Conservation (phyloP, 192 early-diverging fungal species). For the Dissophora ornata region DNA sequence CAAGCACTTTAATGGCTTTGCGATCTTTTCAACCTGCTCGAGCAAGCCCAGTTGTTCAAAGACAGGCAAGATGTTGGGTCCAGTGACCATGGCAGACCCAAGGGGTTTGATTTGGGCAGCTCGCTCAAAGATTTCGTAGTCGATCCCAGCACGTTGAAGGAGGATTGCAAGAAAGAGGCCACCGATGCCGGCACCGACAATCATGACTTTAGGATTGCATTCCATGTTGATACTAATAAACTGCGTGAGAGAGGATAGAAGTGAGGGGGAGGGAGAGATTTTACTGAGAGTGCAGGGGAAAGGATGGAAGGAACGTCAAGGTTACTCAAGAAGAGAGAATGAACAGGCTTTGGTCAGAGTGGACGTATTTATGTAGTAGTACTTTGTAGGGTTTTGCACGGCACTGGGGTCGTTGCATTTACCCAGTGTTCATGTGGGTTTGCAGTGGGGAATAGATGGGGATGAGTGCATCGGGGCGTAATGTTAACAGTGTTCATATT, state of each 20-base stretch:
- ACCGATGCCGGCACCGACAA: slow-evolving; percentile 35
- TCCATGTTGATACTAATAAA: slow-evolving; percentile 11
- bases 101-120: slow-evolving; percentile 15
- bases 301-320: no score
- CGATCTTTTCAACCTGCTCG: slow-evolving; percentile 27
- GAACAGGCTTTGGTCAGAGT: no score
- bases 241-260: neutral
- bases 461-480: no score
- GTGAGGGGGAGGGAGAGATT: no score
- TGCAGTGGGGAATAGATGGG: no score
- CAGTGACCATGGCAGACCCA: slow-evolving; percentile 34
- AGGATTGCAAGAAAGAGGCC: slow-evolving; percentile 28
- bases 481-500: no score
- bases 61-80: slow-evolving; percentile 32
- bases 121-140: slow-evolving; percentile 39
- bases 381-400: no score
- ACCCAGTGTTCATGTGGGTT: no score
- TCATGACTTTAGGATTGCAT: slow-evolving; percentile 26
- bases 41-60: slow-evolving; percentile 30
- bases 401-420: no score
- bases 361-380: no score
- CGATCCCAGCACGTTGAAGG: slow-evolving; percentile 25
- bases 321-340: no score
- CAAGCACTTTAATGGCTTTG: slow-evolving; percentile 29
- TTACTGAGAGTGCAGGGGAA: neutral